Evolutionary conservation across 768 basidiomycete species (phyloP), one percentile per base, ranked within the genome.

Genomic region (Rhodotorula babjevae): DNA sequence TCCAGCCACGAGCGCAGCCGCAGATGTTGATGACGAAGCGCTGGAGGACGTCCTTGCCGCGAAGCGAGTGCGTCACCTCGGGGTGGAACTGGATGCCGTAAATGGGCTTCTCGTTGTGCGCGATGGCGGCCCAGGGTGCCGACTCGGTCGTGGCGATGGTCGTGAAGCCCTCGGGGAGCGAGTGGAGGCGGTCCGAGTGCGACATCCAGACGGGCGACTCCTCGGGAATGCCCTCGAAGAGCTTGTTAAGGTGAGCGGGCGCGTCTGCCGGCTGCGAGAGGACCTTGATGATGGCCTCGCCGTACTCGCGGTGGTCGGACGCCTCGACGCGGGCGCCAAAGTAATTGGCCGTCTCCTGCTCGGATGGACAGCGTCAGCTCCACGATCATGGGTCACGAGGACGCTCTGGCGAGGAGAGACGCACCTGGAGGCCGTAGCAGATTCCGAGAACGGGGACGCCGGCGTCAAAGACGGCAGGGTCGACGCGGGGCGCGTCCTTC

Each of bases 171-270:
- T 87, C 82, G 25, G 95, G 96, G 4, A 90, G 86, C 61, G 85
- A 86, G 40, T 88, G 89, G 47, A 98, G 85, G 75, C 95, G 92
- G 82, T 98, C 96, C 19, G 94, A 93, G 80, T 99, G 96, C 27
- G 95, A 97, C 96, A 98, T 98, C 96, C 96, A 98, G 62, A 98
- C 94, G 85, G 92, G 90, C 85, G 96, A 87, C 77, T 92, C 89
- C 31, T 89, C 87, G n/a, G 90, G 91, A 9, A 99, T 83, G 5
- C 88, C 89, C 66, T 91, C 86, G 76, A 98, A 97, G 67, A 99
- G 83, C 7, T 87, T 86, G 79, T 94, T 91, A 40, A 78, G 68
- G 69, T 79, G 78, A 15, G 71, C 62, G 3, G 71, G 66, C 23
- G 71, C 73, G 12, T 66, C 68, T 33, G 65, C 72, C 9, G 71